A percentile compares a stretch with the other conserved stretches of the same genome.
Evolutionary conservation across 2,329 filamentous ascomycete species (phyloP).

Genomic region (Aureobasidium musti): DNA sequence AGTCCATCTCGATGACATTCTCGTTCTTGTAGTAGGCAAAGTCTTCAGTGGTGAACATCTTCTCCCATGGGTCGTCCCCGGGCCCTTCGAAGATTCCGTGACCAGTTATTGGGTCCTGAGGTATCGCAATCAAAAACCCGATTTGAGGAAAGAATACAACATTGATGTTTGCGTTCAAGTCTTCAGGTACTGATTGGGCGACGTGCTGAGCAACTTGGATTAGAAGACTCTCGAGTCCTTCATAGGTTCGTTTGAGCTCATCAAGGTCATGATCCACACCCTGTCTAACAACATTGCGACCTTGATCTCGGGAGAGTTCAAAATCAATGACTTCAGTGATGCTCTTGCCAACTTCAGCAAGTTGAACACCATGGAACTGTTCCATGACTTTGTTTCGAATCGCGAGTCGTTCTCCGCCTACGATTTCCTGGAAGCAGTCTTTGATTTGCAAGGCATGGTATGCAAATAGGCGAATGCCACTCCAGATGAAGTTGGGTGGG

Average conservation of each 20-base stretch:
- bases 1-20: slow-evolving; percentile 78
- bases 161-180: slow-evolving; percentile 59
- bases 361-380: slow-evolving; percentile 58
- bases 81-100: slow-evolving; percentile 64
- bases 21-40: slow-evolving; percentile 83
- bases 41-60: slow-evolving; percentile 69
- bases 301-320: slow-evolving; percentile 68
- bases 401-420: slow-evolving; percentile 54
- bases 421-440: slow-evolving; percentile 62
- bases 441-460: slow-evolving; percentile 69
- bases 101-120: slow-evolving; percentile 60
- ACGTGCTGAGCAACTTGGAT: slow-evolving; percentile 67
- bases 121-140: slow-evolving; percentile 81
- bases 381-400: slow-evolving; percentile 62
- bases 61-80: slow-evolving; percentile 68
- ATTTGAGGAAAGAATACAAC: slow-evolving; percentile 91
- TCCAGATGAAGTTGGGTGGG: slow-evolving; percentile 63
- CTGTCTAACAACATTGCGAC: slow-evolving; percentile 69
- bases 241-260: slow-evolving; percentile 72
- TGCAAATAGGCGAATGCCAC: slow-evolving; percentile 70
- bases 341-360: slow-evolving; percentile 67
- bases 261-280: slow-evolving; percentile 77
- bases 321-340: slow-evolving; percentile 80
- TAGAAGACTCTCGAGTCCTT: slow-evolving; percentile 74
- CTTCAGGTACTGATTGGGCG: slow-evolving; percentile 61